phyloP scores from a whole-genome alignment of 2,329 filamentous ascomycete genomes.

The Calonectria pauciramosa region DNA sequence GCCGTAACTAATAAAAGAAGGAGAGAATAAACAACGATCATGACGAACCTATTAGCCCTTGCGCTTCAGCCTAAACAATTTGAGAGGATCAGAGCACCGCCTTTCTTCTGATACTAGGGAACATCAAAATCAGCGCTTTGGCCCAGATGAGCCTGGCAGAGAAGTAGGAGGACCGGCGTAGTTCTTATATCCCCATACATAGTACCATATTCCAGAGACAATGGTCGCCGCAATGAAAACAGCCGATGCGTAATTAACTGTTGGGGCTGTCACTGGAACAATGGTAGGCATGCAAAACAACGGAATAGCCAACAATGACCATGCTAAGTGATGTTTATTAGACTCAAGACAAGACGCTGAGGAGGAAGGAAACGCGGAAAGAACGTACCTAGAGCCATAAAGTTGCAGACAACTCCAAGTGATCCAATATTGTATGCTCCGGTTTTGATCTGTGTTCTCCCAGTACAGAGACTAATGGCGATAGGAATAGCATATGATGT shows the following conservation, averaged over 20 bases:
- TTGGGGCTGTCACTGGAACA: not conserved
- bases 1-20: too few relatives aligned
- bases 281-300: conserved; percentile 25
- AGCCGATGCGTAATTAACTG: conserved; percentile 20
- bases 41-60: too few relatives aligned
- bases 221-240: conserved; percentile 13
- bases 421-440: conserved; percentile 72
- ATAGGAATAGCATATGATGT: conserved; percentile 77
- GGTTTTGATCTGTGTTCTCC: conserved; percentile 68
- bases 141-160: too few relatives aligned
- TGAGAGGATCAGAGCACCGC: too few relatives aligned
- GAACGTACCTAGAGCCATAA: conserved; percentile 69
- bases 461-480: conserved; percentile 70
- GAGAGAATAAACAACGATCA: too few relatives aligned
- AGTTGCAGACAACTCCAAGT: conserved; percentile 72
- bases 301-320: conserved; percentile 14
- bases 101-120: too few relatives aligned
- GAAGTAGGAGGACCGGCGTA: conserved; percentile 21
- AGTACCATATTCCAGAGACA: conserved; percentile 17
- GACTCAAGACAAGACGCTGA: too few relatives aligned
- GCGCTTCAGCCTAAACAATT: too few relatives aligned
- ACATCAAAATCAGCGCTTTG: too few relatives aligned
- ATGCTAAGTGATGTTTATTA: not conserved
- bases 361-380: too few relatives aligned
- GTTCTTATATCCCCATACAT: conserved; percentile 14